Evolutionary conservation across 441 rosid species (phyloP).

Genomic region (Pelargonium citronellum): DNA sequence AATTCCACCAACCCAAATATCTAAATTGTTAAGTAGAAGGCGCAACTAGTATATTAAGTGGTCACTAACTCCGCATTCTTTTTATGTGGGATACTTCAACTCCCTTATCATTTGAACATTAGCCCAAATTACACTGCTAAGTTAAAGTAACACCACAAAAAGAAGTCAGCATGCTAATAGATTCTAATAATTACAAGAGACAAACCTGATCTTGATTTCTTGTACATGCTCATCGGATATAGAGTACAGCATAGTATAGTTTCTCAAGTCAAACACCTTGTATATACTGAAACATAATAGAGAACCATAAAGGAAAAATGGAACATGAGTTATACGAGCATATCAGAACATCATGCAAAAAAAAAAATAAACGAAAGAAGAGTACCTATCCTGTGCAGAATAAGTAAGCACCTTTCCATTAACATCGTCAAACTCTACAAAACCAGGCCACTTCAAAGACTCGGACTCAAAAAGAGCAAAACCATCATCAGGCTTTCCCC

Average conservation of each 20-base stretch:
- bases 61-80: no score
- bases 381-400: conserved; percentile 66
- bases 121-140: background rate
- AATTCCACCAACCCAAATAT: no score
- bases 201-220: conserved; percentile 59
- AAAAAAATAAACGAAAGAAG: conserved; percentile 7
- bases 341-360: background rate
- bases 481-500: conserved; percentile 69
- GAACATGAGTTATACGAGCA: no score
- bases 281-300: conserved; percentile 36
- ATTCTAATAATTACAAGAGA: background rate
- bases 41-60: no score
- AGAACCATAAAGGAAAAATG: conserved; percentile 2
- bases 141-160: background rate
- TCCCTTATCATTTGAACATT: background rate
- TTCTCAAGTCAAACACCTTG: conserved; percentile 60
- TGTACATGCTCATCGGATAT: conserved; percentile 54
- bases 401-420: conserved; percentile 71
- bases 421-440: conserved; percentile 78
- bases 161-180: background rate
- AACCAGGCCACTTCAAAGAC: conserved; percentile 75
- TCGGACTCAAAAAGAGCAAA: conserved; percentile 70
- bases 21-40: no score
- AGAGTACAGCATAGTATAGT: conserved; percentile 55
- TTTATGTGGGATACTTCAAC: background rate